A percentile compares a stretch with the other conserved stretches of the same genome.
Conservation (phyloP, 805 yeast genomes). For the Suhomyces tanzawaensis region DNA sequence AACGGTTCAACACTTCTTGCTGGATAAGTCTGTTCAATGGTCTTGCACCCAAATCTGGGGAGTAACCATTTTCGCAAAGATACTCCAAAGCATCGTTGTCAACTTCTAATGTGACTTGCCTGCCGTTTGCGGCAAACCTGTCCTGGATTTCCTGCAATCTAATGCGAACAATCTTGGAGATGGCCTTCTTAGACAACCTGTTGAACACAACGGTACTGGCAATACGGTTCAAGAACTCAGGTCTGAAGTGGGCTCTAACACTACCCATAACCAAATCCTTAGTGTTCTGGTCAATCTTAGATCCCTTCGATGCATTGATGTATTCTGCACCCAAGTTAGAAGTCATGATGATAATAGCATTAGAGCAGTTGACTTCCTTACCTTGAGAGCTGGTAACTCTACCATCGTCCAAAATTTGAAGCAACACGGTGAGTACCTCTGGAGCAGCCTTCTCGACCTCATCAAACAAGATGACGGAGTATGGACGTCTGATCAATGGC, state of each 20-base stretch:
- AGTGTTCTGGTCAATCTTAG: slow-evolving; percentile 66
- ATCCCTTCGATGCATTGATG: slow-evolving; percentile 62
- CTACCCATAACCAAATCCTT: slow-evolving; percentile 78
- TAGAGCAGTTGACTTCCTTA: slow-evolving; percentile 88
- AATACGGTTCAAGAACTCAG: slow-evolving; percentile 95
- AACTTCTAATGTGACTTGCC: slow-evolving; percentile 68
- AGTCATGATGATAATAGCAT: slow-evolving; percentile 91
- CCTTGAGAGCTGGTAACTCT: slow-evolving; percentile 94
- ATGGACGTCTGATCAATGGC: slow-evolving; percentile 86
- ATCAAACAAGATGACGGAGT: slow-evolving; percentile 93
- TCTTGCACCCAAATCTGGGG: slow-evolving; percentile 93
- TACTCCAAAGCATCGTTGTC: slow-evolving; percentile 76
- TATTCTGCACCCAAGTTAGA: slow-evolving; percentile 95
- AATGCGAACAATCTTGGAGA: slow-evolving; percentile 84
- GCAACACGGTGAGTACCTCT: slow-evolving; percentile 86
- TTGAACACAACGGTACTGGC: slow-evolving; percentile 91
- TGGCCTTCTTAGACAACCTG: slow-evolving; percentile 86
- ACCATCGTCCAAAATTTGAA: slow-evolving; percentile 95
- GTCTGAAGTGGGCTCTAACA: slow-evolving; percentile 88
- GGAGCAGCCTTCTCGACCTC: slow-evolving; percentile 99
- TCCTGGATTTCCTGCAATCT: slow-evolving; percentile 81
- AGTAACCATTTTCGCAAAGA: slow-evolving; percentile 83
- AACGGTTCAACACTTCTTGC: slow-evolving; percentile 76
- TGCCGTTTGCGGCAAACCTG: slow-evolving; percentile 83
- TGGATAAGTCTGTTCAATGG: slow-evolving; percentile 93